Evolutionary conservation across 1,284 basidiomycete species (phyloP), one percentile per base, ranked within the genome.

Genomic region (Melanopsichium pennsylvanicum): DNA sequence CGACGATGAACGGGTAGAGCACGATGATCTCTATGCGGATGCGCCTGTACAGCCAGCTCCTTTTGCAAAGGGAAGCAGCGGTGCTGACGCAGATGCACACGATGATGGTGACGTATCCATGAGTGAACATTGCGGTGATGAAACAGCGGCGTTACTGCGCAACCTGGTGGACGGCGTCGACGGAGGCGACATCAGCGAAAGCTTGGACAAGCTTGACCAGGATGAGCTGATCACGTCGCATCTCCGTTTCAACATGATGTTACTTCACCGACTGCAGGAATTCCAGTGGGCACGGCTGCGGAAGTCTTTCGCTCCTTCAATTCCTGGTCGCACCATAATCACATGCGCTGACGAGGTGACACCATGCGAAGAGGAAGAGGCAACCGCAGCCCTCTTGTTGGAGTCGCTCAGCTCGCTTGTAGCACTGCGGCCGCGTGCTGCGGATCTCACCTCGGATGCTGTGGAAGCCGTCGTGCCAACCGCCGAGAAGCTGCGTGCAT

Each of bases 221-320:
- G 74, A 74, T 21, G 63, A 63, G 34, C 45, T 50, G 22, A 38
- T 75, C 21, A 56, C 47, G 0, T 44, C 44, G 16, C 60, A 63
- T 39, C 59, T 71, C 7, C 58, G 52, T 21, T 67, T 57, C 44
- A 75, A 75, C 56, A 49, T 52, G 45, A 59, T 56, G 52, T 51
- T 70, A 19, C 42, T 75, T 10, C 61, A 66, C 19, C 59, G 63
- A n/a, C 54, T 76, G 49, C 74, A 76, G 45, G 66, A 72, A 36
- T 58, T 69, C n/a, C 74, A 76, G 35, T 76, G 74, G 74, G 59
- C 68, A 13, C 63, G 74, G 11, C 43, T 66, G 15, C 69, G 74
- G 23, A 47, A 54, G 36, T 66, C 66, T 6, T 59, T 59, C 25
- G 25, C 7, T 13, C 55, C 58, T 2, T 18, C 49, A 9, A 13